phyloP scores from a whole-genome alignment of 2,329 filamentous ascomycete genomes.

The Pseudogymnoascus pannorum region DNA sequence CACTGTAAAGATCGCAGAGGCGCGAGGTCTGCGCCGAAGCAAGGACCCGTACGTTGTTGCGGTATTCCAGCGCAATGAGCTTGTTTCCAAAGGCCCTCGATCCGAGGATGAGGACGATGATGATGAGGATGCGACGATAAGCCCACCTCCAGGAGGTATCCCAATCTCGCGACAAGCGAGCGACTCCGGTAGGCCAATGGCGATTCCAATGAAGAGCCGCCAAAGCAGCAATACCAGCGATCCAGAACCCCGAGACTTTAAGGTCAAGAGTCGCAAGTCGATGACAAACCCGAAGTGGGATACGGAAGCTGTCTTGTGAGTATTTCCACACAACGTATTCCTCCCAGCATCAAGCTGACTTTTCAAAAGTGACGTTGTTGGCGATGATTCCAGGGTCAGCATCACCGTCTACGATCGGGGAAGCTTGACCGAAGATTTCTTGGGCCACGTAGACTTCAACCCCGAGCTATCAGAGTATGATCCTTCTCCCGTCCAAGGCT shows the following conservation, averaged over 20 bases:
- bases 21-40: constrained; percentile 71
- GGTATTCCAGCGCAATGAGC: constrained; percentile 93
- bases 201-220: constrained; percentile 88
- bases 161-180: constrained; percentile 65
- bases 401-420: constrained; percentile 87
- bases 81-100: constrained; percentile 82
- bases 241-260: constrained; percentile 53
- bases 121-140: constrained; percentile 49
- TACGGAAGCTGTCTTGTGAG: constrained; percentile 90
- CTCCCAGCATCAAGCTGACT: constrained; percentile 15
- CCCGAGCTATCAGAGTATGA: constrained; percentile 58
- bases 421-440: constrained; percentile 75
- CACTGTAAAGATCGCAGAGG: constrained; percentile 81
- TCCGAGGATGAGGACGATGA: constrained; percentile 52
- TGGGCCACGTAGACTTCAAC: constrained; percentile 82
- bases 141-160: constrained; percentile 48
- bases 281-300: constrained; percentile 91
- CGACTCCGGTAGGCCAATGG: constrained; percentile 78
- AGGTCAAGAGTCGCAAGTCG: constrained; percentile 48
- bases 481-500: constrained; percentile 68
- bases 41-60: constrained; percentile 92
- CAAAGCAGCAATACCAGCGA: constrained; percentile 94
- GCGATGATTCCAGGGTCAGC: constrained; percentile 81
- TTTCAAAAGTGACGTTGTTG: constrained; percentile 75
- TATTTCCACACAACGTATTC: constrained; percentile 20